Conservation (phyloP, 208 protist species). For the Leishmania guyanensis region DNA sequence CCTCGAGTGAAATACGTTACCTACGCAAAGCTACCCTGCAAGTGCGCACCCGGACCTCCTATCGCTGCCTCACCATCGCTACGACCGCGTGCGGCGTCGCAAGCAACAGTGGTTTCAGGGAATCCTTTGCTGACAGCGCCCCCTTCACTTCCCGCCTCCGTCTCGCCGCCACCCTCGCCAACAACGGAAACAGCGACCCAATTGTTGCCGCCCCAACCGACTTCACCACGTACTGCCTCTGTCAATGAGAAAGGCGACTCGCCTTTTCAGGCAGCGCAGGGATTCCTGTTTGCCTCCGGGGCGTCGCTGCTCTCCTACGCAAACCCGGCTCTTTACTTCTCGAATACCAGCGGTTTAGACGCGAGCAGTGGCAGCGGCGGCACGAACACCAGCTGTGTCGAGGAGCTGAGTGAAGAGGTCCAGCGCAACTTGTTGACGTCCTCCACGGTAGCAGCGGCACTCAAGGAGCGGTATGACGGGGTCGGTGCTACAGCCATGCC, state of each 20-base stretch:
- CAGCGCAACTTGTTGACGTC: conserved; percentile 26
- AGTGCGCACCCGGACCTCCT: conserved; percentile 20
- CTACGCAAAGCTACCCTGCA: conserved; percentile 21
- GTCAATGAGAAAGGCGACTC: conserved; percentile 3
- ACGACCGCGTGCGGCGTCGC: background rate
- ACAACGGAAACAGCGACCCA: background rate
- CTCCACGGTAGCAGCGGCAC: background rate
- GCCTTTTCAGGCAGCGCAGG: conserved; percentile 22
- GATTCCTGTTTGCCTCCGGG: conserved; percentile 26
- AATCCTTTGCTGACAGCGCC: background rate
- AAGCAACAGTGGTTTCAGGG: background rate
- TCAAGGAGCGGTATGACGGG: conserved; percentile 25
- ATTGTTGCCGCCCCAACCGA: background rate
- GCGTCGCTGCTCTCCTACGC: conserved; percentile 22
- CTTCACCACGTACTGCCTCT: background rate
- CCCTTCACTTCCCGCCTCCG: background rate
- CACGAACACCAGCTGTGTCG: background rate
- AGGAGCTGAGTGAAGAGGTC: conserved; percentile 17
- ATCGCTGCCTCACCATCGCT: background rate
- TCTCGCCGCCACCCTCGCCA: background rate
- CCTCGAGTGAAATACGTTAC: conserved; percentile 8
- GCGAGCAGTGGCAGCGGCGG: background rate
- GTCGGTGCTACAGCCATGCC: background rate
- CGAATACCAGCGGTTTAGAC: conserved; percentile 9
- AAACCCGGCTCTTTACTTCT: conserved; percentile 19